Percentiles rank a stretch among this genome's conserved stretches.
phyloP scores from a whole-genome alignment of 768 basidiomycete species.

The Xerocomus spinulosus region DNA sequence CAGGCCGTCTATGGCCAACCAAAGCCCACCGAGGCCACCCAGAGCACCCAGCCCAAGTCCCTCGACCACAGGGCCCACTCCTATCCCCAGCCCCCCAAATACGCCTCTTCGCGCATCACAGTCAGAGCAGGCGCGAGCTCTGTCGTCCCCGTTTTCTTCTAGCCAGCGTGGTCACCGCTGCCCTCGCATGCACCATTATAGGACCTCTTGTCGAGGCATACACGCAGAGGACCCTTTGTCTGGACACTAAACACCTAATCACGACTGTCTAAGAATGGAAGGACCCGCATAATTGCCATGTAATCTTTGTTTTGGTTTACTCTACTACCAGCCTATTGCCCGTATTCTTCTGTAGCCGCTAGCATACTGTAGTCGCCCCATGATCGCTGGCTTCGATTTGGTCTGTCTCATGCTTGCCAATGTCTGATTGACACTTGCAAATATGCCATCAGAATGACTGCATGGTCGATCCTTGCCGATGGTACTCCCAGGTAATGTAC shows the following conservation, averaged over 20 bases:
- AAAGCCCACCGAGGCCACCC: conserved; percentile 18
- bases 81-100: conserved; percentile 25
- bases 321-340: conserved; percentile 3
- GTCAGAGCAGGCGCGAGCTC: conserved; percentile 49
- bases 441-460: too few species aligned
- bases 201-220: neutral
- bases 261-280: conserved; percentile 17
- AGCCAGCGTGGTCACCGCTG: too few species aligned
- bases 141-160: conserved; percentile 60
- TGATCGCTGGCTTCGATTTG: neutral
- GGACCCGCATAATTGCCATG: conserved; percentile 11
- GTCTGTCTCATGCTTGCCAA: neutral
- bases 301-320: conserved; percentile 2
- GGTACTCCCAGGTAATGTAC: neutral
- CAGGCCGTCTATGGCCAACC: conserved; percentile 15
- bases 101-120: conserved; percentile 28
- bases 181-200: too few species aligned
- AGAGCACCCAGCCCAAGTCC: conserved; percentile 18
- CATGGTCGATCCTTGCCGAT: neutral
- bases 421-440: neutral
- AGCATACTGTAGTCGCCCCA: conserved; percentile 5
- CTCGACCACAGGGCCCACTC: conserved; percentile 19
- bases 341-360: conserved; percentile 16
- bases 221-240: conserved; percentile 1
- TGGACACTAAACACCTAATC: conserved; percentile 18